These are phyloP conservation scores for Lolium multiflorum DNA, from an alignment of 176 grass and related monocot genomes.

Conservation along the genomic window DNA sequence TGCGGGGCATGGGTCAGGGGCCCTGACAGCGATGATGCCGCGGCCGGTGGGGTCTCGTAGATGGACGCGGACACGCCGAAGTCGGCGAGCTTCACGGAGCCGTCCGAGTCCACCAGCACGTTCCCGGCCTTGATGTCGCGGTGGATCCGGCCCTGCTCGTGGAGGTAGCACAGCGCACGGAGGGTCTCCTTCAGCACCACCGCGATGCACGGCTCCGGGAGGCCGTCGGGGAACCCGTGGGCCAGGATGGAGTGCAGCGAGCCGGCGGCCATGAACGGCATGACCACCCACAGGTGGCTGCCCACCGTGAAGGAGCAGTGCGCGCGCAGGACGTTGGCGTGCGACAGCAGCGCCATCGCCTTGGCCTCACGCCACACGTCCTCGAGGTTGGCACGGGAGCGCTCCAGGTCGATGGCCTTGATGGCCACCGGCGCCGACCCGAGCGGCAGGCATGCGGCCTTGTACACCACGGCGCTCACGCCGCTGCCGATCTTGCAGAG, in stretches of 20 bases:
- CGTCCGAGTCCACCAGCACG: slow-evolving; percentile 79
- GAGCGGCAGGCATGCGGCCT: slow-evolving; percentile 73
- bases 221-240: slow-evolving; percentile 67
- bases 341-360: slow-evolving; percentile 82
- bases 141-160: slow-evolving; percentile 88
- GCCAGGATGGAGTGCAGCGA: slow-evolving; percentile 83
- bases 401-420: slow-evolving; percentile 85
- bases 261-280: slow-evolving; percentile 94
- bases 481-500: slow-evolving; percentile 77
- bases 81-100: slow-evolving; percentile 87
- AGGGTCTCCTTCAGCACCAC: slow-evolving; percentile 75
- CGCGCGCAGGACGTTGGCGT: slow-evolving; percentile 81
- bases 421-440: slow-evolving; percentile 60
- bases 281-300: slow-evolving; percentile 85
- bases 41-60: slow-evolving; percentile 58
- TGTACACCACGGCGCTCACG: slow-evolving; percentile 91
- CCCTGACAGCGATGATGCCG: slow-evolving; percentile 17
- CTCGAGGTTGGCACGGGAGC: slow-evolving; percentile 80
- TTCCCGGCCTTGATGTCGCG: slow-evolving; percentile 92
- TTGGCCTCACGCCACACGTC: slow-evolving; percentile 87
- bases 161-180: slow-evolving; percentile 81
- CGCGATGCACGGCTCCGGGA: slow-evolving; percentile 72
- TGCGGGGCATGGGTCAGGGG: slow-evolving; percentile 32
- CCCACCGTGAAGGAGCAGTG: slow-evolving; percentile 95
- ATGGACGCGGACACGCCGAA: slow-evolving; percentile 95